Conservation (phyloP, 2,329 filamentous ascomycete species). For the Phaeosphaeriaceae sp. region DNA sequence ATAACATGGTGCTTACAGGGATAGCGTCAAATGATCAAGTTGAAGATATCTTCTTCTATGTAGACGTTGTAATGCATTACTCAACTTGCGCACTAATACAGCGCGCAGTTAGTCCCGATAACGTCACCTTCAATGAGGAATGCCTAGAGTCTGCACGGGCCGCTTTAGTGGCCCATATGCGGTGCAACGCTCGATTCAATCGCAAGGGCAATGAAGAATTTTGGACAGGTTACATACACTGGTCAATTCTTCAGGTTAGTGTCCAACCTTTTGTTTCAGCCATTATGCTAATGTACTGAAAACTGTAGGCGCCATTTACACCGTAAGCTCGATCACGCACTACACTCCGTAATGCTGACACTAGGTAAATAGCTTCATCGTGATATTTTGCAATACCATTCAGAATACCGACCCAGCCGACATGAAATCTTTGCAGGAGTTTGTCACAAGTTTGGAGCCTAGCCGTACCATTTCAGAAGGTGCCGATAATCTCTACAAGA, state of each 20-base stretch:
- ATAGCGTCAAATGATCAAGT: conserved; percentile 23
- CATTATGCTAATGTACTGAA: not conserved
- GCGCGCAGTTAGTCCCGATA: conserved; percentile 39
- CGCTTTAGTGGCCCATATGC: conserved; percentile 39
- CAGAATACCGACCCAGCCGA: conserved; percentile 62
- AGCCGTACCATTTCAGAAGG: conserved; percentile 62
- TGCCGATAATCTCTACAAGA: conserved; percentile 65
- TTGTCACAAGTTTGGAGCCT: conserved; percentile 62
- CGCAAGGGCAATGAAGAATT: conserved; percentile 39
- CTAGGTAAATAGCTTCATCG: conserved; percentile 47
- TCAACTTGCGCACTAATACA: conserved; percentile 42
- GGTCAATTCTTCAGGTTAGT: conserved; percentile 31
- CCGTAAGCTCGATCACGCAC: conserved; percentile 34
- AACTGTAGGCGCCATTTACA: conserved; percentile 56
- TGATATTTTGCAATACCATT: conserved; percentile 57
- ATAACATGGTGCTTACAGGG: not conserved
- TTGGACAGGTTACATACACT: conserved; percentile 46
- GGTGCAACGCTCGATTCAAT: conserved; percentile 39
- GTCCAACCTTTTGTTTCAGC: not conserved
- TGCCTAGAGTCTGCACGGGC: conserved; percentile 41
- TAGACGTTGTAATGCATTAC: conserved; percentile 43
- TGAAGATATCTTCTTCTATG: conserved; percentile 42
- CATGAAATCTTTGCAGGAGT: conserved; percentile 61
- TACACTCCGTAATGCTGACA: not conserved
- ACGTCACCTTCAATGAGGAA: conserved; percentile 37